A percentile compares a stretch with the other conserved stretches of the same genome.
phyloP scores from a whole-genome alignment of 148 eudicot genomes.

The Talinum fruticosum region DNA sequence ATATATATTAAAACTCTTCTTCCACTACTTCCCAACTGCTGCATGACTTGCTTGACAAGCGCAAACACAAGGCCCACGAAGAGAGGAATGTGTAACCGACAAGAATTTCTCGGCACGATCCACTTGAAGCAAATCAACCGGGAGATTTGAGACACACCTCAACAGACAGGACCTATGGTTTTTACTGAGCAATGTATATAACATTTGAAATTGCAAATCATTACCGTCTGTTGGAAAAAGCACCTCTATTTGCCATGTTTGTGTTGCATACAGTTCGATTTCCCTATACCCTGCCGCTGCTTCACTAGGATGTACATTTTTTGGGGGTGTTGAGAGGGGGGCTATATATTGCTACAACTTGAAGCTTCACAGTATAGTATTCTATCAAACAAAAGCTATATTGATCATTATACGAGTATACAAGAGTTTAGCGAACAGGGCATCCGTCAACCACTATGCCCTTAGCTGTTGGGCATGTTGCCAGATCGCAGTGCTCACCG shows the following conservation, averaged over 20 bases:
- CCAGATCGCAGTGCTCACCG: conserved; percentile 85
- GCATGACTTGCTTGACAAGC: too few relatives aligned
- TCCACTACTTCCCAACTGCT: too few relatives aligned
- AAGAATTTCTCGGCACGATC: too few relatives aligned
- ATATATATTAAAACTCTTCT: too few relatives aligned
- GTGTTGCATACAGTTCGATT: background rate
- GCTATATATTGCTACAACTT: background rate
- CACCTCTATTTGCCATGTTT: background rate
- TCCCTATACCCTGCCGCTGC: background rate
- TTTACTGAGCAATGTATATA: background rate
- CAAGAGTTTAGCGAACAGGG: conserved; percentile 41
- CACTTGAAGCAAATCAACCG: too few relatives aligned
- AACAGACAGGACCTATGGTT: background rate
- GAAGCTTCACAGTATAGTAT: conserved; percentile 8
- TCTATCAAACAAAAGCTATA: conserved; percentile 10
- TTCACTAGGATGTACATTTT: background rate
- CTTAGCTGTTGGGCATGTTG: conserved; percentile 84
- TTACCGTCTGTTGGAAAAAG: background rate
- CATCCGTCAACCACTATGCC: conserved; percentile 74
- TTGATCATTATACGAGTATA: conserved; percentile 7
- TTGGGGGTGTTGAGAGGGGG: background rate
- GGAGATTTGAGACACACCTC: too few relatives aligned
- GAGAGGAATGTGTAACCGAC: too few relatives aligned
- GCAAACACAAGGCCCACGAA: too few relatives aligned
- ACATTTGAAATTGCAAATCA: background rate